Percentiles rank a stretch among this genome's conserved stretches.
Conservation (phyloP, 2,329 filamentous ascomycete genomes). For the Aspergillus caelatus region DNA sequence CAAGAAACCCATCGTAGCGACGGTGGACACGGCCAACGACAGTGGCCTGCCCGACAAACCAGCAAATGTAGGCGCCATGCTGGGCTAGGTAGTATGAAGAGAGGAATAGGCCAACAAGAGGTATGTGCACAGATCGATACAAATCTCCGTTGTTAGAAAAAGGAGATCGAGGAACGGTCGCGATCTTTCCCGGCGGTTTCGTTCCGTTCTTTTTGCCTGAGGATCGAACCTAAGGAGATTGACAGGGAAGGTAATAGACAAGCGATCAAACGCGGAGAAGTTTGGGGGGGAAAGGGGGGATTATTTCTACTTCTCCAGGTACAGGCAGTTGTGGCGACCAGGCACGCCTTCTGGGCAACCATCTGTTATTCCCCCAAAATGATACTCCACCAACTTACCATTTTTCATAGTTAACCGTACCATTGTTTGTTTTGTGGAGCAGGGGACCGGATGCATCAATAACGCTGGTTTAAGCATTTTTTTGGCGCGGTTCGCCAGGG, state of each 20-base stretch:
- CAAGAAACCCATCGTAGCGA: conserved; percentile 66
- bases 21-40: conserved; percentile 61
- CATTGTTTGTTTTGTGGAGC: conserved; percentile 23
- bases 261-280: conserved; percentile 20
- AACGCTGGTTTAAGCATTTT: conserved; percentile 36
- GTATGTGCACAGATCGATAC: neutral
- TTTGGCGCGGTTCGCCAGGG: conserved; percentile 21
- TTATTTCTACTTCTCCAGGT: conserved; percentile 31
- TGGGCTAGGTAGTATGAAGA: conserved; percentile 8
- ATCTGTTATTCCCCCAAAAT: conserved; percentile 18
- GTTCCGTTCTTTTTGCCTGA: neutral
- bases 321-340: conserved; percentile 26
- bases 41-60: conserved; percentile 62
- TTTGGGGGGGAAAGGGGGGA: conserved; percentile 24
- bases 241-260: conserved; percentile 20
- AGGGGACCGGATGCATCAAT: conserved; percentile 35
- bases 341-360: conserved; percentile 14
- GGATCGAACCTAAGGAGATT: conserved; percentile 3
- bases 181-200: conserved; percentile 3
- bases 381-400: conserved; percentile 19
- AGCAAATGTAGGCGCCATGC: conserved; percentile 59
- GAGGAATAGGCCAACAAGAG: conserved; percentile 3
- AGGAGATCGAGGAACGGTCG: neutral
- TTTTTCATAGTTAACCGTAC: conserved; percentile 19
- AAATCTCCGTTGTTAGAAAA: neutral